Base-by-base conservation (phyloP, 2,329 filamentous ascomycete species). In the Pyrenochaeta sp. region DNA sequence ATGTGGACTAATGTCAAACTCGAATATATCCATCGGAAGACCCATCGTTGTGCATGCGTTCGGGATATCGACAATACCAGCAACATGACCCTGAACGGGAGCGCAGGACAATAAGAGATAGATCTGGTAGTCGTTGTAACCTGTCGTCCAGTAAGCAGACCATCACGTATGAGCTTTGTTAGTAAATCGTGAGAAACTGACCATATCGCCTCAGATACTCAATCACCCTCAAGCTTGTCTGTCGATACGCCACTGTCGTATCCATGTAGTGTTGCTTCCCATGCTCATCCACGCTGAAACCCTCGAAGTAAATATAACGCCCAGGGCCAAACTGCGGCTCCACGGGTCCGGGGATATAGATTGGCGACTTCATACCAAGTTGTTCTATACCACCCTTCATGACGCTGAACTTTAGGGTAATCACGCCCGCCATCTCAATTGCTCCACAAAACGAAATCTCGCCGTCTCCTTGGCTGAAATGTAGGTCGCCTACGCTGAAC, bases 241-340 rank as follows among this genome's bases (percentile, higher is more conserved):
- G 91, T 10, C 92, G 83, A 69, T 97, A 96, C 4, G 92, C 92
- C 4, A 96, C 86, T 0, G 91, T 92, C 2, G 92, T 87, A 74
- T 97, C 92, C 75, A 96, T 82, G 71, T 91, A 96, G 71, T 96
- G 90, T 77, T 97, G 93, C 76, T 92, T 95, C 7, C 93, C 93
- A 23, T 90, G 78, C 76, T 96, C 86, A 66, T 97, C 93, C 17
- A 97, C 93, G 1, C 86, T 90, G 77, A 97, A 97, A 0, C 93
- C 93, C 71, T 97, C 91, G 66, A 95, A 95, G 57, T 91, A 93
- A 53, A 96, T 85, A 66, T 91, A 89, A 4, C 92, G 79, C 0
- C 91, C 90, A 0, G 92, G 91, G 0, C 91, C 90, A 66, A 95
- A 97, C 61, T 93, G 89, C 23, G 92, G 91, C 78, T 96, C 91